Conservation (phyloP, 352 stramenopile genomes). For the Globisporangium rhizosaccharum region DNA sequence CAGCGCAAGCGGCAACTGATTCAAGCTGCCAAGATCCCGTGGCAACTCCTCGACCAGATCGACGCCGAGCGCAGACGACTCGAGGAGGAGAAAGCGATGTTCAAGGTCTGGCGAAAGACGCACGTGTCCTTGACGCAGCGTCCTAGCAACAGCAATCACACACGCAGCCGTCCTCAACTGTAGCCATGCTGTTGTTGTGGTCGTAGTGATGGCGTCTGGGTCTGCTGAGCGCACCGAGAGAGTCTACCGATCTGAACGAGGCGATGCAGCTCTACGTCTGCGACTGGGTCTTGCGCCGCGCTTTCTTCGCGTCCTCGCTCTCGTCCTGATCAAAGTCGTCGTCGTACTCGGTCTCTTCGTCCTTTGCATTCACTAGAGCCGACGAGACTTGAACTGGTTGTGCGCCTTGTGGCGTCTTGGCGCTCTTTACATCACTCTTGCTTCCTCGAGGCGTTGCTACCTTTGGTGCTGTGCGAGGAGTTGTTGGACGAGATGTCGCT, state of each 20-base stretch:
- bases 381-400: neutral
- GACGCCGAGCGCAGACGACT: constrained; percentile 37
- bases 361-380: constrained; percentile 2
- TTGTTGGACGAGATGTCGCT: neutral
- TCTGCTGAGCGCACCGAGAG: neutral
- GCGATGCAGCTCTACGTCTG: neutral
- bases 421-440: neutral
- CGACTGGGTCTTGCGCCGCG: constrained; percentile 10
- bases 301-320: constrained; percentile 13
- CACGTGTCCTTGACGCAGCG: constrained; percentile 4
- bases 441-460: neutral
- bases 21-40: constrained; percentile 53
- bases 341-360: constrained; percentile 37
- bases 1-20: constrained; percentile 27
- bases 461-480: neutral
- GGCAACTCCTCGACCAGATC: constrained; percentile 65
- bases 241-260: neutral
- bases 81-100: constrained; percentile 53
- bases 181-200: constrained; percentile 1
- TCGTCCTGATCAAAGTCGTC: constrained; percentile 29
- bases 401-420: neutral
- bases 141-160: neutral
- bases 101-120: constrained; percentile 43
- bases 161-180: neutral
- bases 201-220: neutral